A percentile compares a stretch with the other conserved stretches of the same genome.
Evolutionary conservation across 2,329 filamentous ascomycete species (phyloP).

Genomic region (Cladophialophora exuberans): DNA sequence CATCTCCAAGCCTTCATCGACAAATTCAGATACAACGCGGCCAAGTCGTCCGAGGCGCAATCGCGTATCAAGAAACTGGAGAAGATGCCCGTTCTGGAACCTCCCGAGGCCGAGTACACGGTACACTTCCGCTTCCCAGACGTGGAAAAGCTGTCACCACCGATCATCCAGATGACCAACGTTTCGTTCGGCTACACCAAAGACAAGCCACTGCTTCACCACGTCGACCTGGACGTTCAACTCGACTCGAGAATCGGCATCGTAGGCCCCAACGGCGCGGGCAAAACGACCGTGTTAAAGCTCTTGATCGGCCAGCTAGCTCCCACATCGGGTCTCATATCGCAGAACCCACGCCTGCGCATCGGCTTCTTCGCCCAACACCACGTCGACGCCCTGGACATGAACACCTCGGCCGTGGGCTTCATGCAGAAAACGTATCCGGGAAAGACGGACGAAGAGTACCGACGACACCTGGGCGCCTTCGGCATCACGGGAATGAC

Average conservation of each 20-base stretch:
- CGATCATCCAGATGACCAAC: constrained; percentile 95
- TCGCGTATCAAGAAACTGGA: constrained; percentile 99
- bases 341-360: constrained; percentile 82
- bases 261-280: constrained; percentile 97
- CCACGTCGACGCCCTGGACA: constrained; percentile 92
- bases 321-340: constrained; percentile 78
- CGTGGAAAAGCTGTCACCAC: constrained; percentile 94
- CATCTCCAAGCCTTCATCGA: constrained; percentile 98
- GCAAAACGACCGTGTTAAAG: constrained; percentile 98
- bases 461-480: constrained; percentile 90
- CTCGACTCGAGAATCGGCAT: constrained; percentile 98
- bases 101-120: constrained; percentile 90
- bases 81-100: constrained; percentile 87
- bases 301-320: constrained; percentile 87
- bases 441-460: constrained; percentile 92
- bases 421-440: constrained; percentile 96
- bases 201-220: constrained; percentile 77
- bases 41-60: constrained; percentile 97
- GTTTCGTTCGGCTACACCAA: constrained; percentile 86
- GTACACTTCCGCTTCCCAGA: constrained; percentile 98
- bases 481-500: constrained; percentile 88
- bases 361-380: constrained; percentile 98
- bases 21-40: constrained; percentile 99
- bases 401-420: constrained; percentile 84
- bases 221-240: constrained; percentile 95